Conservation (phyloP, 305 asterid species). For the Fraxinus baroniana region DNA sequence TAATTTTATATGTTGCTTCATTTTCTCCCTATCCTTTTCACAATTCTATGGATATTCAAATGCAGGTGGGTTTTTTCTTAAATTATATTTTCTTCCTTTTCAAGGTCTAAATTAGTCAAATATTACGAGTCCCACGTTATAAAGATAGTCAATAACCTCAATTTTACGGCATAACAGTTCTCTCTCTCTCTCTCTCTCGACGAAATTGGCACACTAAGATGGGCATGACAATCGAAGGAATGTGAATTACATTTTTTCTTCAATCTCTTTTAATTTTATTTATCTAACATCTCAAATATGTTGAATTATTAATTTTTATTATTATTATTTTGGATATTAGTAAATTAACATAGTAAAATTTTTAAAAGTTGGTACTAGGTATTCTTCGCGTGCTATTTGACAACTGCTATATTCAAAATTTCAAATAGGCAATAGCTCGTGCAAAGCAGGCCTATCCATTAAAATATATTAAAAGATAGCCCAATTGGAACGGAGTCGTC, state of each 20-base stretch:
- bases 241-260: neutral
- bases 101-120: too few relatives aligned
- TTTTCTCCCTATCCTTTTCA: neutral
- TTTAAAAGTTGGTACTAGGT: neutral
- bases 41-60: neutral
- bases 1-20: neutral
- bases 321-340: too few relatives aligned
- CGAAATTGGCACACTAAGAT: neutral
- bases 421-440: neutral
- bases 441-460: neutral
- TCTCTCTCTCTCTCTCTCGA: too few relatives aligned
- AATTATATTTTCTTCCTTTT: neutral
- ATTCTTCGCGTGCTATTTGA: neutral
- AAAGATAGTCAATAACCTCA: neutral
- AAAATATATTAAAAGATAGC: neutral
- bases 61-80: neutral
- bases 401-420: neutral
- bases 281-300: neutral
- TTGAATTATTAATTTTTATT: too few relatives aligned
- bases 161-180: neutral
- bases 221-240: neutral
- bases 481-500: neutral
- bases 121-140: neutral
- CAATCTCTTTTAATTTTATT: too few relatives aligned
- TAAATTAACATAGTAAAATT: neutral